phyloP scores from a whole-genome alignment of 2,329 filamentous ascomycete species.

The Cladosporium sphaerospermum region DNA sequence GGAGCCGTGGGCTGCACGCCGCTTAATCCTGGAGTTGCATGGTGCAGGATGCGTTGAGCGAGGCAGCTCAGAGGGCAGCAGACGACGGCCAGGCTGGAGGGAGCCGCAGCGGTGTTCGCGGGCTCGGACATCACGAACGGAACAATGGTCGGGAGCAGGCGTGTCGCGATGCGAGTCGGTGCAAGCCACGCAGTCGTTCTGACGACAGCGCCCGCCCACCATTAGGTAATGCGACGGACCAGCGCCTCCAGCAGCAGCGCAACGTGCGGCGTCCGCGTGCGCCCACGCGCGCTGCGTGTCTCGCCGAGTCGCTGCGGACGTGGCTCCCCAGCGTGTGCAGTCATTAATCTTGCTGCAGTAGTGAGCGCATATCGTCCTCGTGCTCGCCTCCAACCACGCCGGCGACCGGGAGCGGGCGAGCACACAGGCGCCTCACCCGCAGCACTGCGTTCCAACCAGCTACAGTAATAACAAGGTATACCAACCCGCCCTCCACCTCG shows the following conservation, averaged over 20 bases:
- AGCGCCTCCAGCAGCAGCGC: background rate
- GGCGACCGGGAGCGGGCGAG: background rate
- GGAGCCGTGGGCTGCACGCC: background rate
- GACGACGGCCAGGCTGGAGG: background rate
- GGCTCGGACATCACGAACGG: background rate
- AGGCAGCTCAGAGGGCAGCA: background rate
- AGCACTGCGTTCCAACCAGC: background rate
- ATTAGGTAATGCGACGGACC: constrained; percentile 1
- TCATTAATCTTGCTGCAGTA: no score
- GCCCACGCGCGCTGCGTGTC: background rate
- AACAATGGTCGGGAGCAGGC: background rate
- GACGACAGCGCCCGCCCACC: constrained; percentile 1
- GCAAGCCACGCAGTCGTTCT: background rate
- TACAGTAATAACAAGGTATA: background rate
- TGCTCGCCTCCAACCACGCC: background rate
- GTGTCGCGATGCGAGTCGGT: background rate
- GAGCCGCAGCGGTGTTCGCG: background rate
- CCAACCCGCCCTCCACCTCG: background rate
- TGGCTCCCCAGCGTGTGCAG: background rate
- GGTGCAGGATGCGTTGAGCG: background rate
- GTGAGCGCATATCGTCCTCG: background rate
- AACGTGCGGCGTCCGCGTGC: background rate
- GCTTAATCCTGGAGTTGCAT: background rate
- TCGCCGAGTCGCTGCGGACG: background rate
- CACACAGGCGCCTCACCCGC: background rate